Percentiles rank a stretch among this genome's conserved stretches.
Evolutionary conservation across 257 asterid genomes (phyloP).

Genomic region (Solanum raphanifolium): DNA sequence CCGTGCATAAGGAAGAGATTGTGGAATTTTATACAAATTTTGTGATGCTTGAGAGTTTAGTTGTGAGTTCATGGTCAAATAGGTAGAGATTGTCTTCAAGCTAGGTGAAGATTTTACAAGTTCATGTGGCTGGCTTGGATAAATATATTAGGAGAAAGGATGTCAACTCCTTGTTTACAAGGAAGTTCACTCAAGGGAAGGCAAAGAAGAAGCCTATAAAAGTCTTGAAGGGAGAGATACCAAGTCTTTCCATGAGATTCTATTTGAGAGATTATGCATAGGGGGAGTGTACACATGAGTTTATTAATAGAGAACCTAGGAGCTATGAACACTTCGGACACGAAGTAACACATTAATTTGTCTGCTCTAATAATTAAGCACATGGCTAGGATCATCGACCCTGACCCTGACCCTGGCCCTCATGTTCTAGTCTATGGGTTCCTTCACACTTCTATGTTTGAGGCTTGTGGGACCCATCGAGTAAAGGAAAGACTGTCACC

Average conservation of each 20-base stretch:
- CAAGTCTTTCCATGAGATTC: too few species aligned
- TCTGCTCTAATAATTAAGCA: neutral
- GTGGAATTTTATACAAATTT: neutral
- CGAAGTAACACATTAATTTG: neutral
- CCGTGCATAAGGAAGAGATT: neutral
- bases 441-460: neutral
- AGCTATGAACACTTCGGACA: neutral
- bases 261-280: too few species aligned
- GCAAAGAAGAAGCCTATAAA: neutral
- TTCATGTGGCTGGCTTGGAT: neutral
- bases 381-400: neutral
- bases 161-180: too few species aligned
- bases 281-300: neutral
- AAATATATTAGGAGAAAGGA: neutral
- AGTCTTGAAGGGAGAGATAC: neutral
- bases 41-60: neutral
- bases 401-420: neutral
- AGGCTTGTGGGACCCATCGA: too few species aligned
- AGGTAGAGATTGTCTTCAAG: neutral
- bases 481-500: too few species aligned
- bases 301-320: neutral
- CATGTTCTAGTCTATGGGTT: neutral
- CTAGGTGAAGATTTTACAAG: neutral
- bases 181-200: neutral
- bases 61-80: neutral